Percentiles rank a stretch among this genome's conserved stretches.
Conservation (phyloP, 768 basidiomycete genomes). For the Gloeophyllum trabeum region DNA sequence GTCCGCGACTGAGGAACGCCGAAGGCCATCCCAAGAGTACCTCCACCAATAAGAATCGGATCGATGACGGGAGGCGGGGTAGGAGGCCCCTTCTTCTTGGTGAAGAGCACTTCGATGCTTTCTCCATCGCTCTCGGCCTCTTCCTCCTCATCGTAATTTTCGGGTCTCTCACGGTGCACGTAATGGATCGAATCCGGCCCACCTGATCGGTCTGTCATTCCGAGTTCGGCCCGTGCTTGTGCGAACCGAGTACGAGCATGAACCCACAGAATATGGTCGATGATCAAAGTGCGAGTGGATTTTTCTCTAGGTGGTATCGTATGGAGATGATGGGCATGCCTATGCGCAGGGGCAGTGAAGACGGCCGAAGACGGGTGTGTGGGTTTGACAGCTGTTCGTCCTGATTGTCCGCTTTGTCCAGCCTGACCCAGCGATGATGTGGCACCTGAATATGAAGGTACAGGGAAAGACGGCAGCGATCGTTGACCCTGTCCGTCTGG, state of each 20-base stretch:
- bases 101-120: slow-evolving; percentile 18
- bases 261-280: slow-evolving; percentile 83
- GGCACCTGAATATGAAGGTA: too few species aligned
- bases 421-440: too few species aligned
- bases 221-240: slow-evolving; percentile 76
- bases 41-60: neutral
- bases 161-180: slow-evolving; percentile 54
- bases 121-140: slow-evolving; percentile 59
- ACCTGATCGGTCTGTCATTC: slow-evolving; percentile 75
- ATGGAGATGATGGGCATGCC: slow-evolving; percentile 81
- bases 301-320: slow-evolving; percentile 82
- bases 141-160: slow-evolving; percentile 70
- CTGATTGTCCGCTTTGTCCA: too few species aligned
- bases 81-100: too few species aligned
- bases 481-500: too few species aligned
- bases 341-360: slow-evolving; percentile 74
- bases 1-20: slow-evolving; percentile 41
- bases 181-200: slow-evolving; percentile 52
- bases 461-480: too few species aligned
- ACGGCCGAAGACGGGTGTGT: too few species aligned
- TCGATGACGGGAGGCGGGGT: neutral
- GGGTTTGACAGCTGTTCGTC: too few species aligned
- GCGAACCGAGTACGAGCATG: slow-evolving; percentile 73
- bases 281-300: slow-evolving; percentile 78
- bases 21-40: slow-evolving; percentile 12